phyloP scores from a whole-genome alignment of 305 asterid species.

The Fraxinus floribunda region DNA sequence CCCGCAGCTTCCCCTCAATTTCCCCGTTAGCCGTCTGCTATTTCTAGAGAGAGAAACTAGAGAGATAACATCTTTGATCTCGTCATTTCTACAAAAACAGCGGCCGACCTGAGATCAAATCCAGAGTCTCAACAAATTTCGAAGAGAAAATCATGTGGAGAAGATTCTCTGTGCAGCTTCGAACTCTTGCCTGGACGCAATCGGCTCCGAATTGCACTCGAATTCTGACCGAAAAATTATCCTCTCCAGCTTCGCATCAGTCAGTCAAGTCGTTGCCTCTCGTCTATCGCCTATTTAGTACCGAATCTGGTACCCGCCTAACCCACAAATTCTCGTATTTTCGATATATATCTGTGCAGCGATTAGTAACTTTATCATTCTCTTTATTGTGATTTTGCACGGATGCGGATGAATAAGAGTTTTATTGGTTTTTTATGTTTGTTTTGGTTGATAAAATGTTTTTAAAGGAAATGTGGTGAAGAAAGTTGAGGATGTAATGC shows the following conservation, averaged over 20 bases:
- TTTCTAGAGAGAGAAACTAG: not conserved
- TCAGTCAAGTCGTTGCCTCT: conserved; percentile 26
- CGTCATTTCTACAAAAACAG: not conserved
- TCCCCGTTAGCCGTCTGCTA: not conserved
- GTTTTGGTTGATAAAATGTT: conserved; percentile 3
- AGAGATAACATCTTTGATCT: not conserved
- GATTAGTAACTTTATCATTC: not conserved
- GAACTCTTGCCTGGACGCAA: conserved; percentile 26
- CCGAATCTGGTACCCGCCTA: conserved; percentile 34
- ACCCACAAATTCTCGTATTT: not conserved
- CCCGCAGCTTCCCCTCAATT: not conserved
- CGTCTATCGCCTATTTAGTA: conserved; percentile 28
- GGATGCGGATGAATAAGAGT: not conserved
- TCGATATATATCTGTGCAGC: not conserved
- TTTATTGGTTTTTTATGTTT: not conserved
- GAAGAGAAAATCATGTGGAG: conserved; percentile 39
- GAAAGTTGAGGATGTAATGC: conserved; percentile 80
- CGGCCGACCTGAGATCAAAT: conserved; percentile 39
- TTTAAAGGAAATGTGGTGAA: conserved; percentile 47
- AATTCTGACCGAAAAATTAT: not conserved
- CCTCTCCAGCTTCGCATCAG: conserved; percentile 25
- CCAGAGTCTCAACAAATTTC: conserved; percentile 4
- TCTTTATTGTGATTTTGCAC: not conserved
- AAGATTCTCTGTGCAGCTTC: conserved; percentile 35
- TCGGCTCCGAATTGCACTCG: conserved; percentile 27